Evolutionary conservation across 768 basidiomycete genomes (phyloP), one percentile per base, ranked within the genome.

Genomic region (Pluteus cervinus): DNA sequence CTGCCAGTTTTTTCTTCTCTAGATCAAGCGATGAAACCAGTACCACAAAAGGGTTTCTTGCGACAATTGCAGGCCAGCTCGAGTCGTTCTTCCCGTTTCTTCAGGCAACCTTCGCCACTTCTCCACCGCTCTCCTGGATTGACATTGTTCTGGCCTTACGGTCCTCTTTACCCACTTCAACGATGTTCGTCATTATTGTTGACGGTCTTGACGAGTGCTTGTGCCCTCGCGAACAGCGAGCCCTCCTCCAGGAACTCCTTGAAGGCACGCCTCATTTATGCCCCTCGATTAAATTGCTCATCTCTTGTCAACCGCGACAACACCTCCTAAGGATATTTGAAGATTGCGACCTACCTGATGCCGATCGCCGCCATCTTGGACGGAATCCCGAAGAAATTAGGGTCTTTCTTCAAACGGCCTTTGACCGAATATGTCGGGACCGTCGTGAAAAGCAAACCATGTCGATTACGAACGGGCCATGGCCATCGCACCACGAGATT

Each of bases 401-500:
- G 23, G 29, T 11, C 11, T 36, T 25, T 14, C 12, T 37, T 15
- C 20, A 16, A n/a, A 18, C 26, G 10, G 24, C 26, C 17, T 16
- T 37, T 16, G 26, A 9, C 24, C n/a, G 24, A 9, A 37, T 37
- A n/a, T 37, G 17, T 4, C 34, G 34, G 11, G 28, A 24, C 34
- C 20, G n/a, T n/a, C n/a, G n/a, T n/a, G n/a, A n/a, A n/a, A n/a
- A n/a, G n/a, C n/a, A n/a, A n/a, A n/a, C n/a, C n/a, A n/a, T n/a
- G n/a, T n/a, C n/a, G n/a, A n/a, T 35, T 3, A 10, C 20, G 25
- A 23, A 21, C 18, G 22, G 14, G 21, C 10, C 16, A n/a, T 22
- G 8, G 14, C 41, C 48, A 4, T 33, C 36, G 2, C 26, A 39
- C 7, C 15, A 15, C 5, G 32, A 33, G 44, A 22, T 46, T 2